Evolutionary conservation across 768 basidiomycete genomes (phyloP).

Genomic region (Amylocystis lapponica): DNA sequence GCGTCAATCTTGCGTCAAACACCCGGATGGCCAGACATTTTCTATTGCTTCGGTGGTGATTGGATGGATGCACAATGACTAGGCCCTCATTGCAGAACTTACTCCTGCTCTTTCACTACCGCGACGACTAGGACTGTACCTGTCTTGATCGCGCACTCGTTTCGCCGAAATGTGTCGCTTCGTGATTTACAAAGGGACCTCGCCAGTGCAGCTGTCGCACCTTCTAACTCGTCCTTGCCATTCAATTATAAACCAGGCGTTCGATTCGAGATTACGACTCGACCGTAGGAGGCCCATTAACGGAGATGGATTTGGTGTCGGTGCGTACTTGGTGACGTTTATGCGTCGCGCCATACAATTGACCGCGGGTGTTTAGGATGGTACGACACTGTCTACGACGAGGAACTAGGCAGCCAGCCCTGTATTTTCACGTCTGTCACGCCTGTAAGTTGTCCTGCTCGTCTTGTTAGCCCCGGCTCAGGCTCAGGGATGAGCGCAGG

Average conservation of each 20-base stretch:
- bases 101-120: too few species aligned
- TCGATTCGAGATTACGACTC: constrained; percentile 84
- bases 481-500: constrained; percentile 38
- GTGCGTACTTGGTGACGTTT: constrained; percentile 35
- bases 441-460: constrained; percentile 57
- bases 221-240: constrained; percentile 92
- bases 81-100: too few species aligned
- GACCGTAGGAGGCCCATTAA: constrained; percentile 84
- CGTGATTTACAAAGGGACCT: constrained; percentile 93
- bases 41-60: too few species aligned
- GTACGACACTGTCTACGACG: constrained; percentile 86
- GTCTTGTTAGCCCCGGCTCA: not conserved
- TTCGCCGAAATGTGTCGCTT: constrained; percentile 85
- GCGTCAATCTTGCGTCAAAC: too few species aligned
- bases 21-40: too few species aligned
- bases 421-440: constrained; percentile 96
- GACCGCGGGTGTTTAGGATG: constrained; percentile 50
- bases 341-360: not conserved
- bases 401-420: constrained; percentile 80
- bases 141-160: too few species aligned
- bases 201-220: constrained; percentile 89
- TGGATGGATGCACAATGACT: too few species aligned
- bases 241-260: constrained; percentile 96
- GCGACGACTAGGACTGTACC: too few species aligned
- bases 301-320: constrained; percentile 95